A percentile compares a stretch with the other conserved stretches of the same genome.
Evolutionary conservation across 1,284 basidiomycete genomes (phyloP).

Genomic region (Pseudozyma pruni): DNA sequence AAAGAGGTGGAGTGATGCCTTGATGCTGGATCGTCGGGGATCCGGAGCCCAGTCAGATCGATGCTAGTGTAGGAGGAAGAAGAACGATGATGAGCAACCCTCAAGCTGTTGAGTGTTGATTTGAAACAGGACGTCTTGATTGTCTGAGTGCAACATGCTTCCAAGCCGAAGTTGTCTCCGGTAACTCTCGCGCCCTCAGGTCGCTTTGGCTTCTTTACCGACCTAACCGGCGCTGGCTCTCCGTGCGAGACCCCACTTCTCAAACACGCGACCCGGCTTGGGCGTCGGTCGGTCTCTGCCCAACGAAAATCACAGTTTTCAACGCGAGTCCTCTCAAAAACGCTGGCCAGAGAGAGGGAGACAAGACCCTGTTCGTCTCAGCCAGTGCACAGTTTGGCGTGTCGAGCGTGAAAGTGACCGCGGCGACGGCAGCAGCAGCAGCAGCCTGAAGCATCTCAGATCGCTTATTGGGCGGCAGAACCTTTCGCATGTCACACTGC

Average conservation of each 20-base stretch:
- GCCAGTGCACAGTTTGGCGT: not conserved
- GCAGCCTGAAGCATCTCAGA: too few relatives aligned
- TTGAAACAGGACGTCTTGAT: not conserved
- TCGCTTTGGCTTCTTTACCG: conserved; percentile 11
- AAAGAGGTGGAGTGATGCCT: too few relatives aligned
- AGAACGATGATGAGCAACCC: not conserved
- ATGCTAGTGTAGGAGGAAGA: not conserved
- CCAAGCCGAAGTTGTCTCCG: conserved; percentile 3
- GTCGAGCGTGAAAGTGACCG: conserved; percentile 1
- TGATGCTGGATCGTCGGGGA: too few relatives aligned
- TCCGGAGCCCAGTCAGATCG: too few relatives aligned
- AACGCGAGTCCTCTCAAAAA: not conserved
- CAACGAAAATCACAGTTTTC: conserved; percentile 1
- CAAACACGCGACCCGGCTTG: not conserved
- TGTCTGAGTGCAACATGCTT: not conserved
- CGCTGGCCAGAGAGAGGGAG: too few relatives aligned
- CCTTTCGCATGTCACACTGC: too few relatives aligned
- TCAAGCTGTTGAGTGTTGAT: not conserved
- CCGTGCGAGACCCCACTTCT: too few relatives aligned
- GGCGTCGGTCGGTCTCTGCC: too few relatives aligned
- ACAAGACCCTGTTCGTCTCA: not conserved
- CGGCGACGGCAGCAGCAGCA: too few relatives aligned
- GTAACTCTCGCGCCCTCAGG: not conserved
- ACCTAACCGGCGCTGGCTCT: conserved; percentile 9
- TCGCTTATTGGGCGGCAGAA: too few relatives aligned